Conservation (phyloP, 306 rosid genomes). For the Clitoria ternatea region DNA sequence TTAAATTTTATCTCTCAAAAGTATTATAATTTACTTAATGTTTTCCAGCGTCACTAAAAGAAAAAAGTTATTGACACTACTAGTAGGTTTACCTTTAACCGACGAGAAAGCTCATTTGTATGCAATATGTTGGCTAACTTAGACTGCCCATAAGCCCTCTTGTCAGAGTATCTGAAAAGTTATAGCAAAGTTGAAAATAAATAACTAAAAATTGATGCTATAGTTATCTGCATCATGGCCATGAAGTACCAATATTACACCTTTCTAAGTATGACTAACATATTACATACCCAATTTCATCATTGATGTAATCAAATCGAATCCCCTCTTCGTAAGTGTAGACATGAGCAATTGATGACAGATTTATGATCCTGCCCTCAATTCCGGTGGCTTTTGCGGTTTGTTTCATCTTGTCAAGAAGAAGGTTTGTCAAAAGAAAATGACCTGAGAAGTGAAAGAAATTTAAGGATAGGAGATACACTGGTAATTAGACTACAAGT, state of each 20-base stretch:
- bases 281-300: constrained; percentile 48
- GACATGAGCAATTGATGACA: constrained; percentile 80
- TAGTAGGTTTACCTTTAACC: constrained; percentile 47
- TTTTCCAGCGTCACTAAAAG: not conserved
- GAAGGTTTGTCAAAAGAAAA: constrained; percentile 71
- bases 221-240: not conserved
- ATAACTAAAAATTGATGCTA: not conserved
- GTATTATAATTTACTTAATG: not conserved
- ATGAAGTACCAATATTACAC: not conserved
- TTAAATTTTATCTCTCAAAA: not conserved
- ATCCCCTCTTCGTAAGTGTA: constrained; percentile 62
- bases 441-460: constrained; percentile 50
- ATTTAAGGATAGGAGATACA: not conserved
- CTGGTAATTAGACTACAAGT: not conserved
- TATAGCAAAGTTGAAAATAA: not conserved
- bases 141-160: constrained; percentile 90
- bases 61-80: not conserved
- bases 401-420: constrained; percentile 73
- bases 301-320: constrained; percentile 61
- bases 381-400: constrained; percentile 69
- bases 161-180: constrained; percentile 68
- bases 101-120: constrained; percentile 72
- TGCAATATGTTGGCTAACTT: constrained; percentile 83
- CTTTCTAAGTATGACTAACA: not conserved
- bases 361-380: constrained; percentile 84